These are phyloP conservation scores for Pythium phragmiticola DNA, from an alignment of 352 stramenopile genomes.

Conservation along the genomic window DNA sequence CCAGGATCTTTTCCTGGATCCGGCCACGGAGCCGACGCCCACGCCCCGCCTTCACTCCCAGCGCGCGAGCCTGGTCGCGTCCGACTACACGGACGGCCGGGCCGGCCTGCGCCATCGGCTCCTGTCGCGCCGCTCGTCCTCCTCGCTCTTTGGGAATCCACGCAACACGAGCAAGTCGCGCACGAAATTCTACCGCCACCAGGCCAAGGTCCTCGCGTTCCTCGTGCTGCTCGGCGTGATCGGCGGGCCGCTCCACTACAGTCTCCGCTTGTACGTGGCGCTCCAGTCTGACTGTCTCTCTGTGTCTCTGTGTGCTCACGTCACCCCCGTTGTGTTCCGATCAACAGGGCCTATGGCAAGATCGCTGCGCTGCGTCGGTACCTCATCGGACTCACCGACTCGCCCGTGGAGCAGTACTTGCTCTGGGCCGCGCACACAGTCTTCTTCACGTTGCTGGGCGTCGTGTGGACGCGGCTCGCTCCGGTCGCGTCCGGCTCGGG, in stretches of 20 bases:
- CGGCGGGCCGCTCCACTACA: conserved; percentile 71
- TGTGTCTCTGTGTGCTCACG: conserved; percentile 6
- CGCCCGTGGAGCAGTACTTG: conserved; percentile 38
- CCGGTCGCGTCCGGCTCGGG: conserved; percentile 76
- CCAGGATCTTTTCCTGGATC: conserved; percentile 21
- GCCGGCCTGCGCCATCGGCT: conserved; percentile 42
- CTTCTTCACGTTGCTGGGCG: conserved; percentile 56
- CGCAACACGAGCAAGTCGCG: conserved; percentile 39
- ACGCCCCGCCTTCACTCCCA: conserved; percentile 1
- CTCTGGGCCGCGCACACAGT: conserved; percentile 74
- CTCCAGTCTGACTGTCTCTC: background rate
- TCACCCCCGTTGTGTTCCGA: conserved; percentile 1
- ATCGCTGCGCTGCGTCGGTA: conserved; percentile 43
- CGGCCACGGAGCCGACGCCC: conserved; percentile 2
- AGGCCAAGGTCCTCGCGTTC: conserved; percentile 73
- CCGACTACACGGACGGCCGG: conserved; percentile 40
- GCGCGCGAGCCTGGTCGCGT: conserved; percentile 14
- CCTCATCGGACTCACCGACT: conserved; percentile 39
- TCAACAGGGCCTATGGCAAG: conserved; percentile 32
- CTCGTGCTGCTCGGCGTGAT: conserved; percentile 80
- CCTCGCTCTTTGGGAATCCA: conserved; percentile 67
- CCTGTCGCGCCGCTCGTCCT: conserved; percentile 40
- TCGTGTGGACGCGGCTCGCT: conserved; percentile 73
- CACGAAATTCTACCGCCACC: conserved; percentile 51
- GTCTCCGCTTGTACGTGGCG: conserved; percentile 53